Percentiles rank a stretch among this genome's conserved stretches.
Conservation (phyloP, 106 monocot species). For the Alisma plantagoaquatica region DNA sequence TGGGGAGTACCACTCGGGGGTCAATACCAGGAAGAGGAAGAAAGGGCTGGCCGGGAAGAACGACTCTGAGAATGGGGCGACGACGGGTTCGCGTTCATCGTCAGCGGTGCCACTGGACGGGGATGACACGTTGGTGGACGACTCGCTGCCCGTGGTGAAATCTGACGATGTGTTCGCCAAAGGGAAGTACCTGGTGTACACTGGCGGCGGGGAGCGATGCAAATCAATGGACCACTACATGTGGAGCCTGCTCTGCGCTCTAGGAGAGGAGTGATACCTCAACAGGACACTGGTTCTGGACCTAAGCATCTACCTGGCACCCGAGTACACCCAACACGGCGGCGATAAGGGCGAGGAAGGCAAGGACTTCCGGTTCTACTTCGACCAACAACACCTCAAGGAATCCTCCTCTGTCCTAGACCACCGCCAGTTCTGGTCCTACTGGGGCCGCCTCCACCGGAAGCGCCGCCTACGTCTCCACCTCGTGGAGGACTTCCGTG, state of each 20-base stretch:
- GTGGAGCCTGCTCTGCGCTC: conserved; percentile 38
- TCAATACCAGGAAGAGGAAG: too few relatives aligned
- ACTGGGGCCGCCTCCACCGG: neutral
- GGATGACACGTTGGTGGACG: too few relatives aligned
- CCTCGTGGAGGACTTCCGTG: conserved; percentile 2
- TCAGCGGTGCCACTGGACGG: too few relatives aligned
- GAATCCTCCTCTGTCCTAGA: neutral
- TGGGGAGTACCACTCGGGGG: too few relatives aligned
- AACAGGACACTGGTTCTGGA: conserved; percentile 45
- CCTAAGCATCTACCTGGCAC: conserved; percentile 24
- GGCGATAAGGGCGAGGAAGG: conserved; percentile 34
- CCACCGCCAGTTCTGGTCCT: neutral
- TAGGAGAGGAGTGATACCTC: conserved; percentile 31
- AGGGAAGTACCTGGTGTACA: conserved; percentile 1
- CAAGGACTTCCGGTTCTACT: too few relatives aligned
- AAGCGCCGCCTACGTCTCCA: neutral
- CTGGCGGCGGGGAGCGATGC: conserved; percentile 22
- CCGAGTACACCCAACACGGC: conserved; percentile 11
- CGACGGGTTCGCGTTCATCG: too few relatives aligned
- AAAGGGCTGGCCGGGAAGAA: too few relatives aligned
- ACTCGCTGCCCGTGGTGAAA: too few relatives aligned
- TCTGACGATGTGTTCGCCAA: too few relatives aligned
- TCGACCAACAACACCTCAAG: neutral
- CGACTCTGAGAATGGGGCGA: too few relatives aligned
- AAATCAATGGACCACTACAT: conserved; percentile 39